Base-by-base conservation (phyloP, 352 stramenopile genomes). In the Globisporangium echinulatum region DNA sequence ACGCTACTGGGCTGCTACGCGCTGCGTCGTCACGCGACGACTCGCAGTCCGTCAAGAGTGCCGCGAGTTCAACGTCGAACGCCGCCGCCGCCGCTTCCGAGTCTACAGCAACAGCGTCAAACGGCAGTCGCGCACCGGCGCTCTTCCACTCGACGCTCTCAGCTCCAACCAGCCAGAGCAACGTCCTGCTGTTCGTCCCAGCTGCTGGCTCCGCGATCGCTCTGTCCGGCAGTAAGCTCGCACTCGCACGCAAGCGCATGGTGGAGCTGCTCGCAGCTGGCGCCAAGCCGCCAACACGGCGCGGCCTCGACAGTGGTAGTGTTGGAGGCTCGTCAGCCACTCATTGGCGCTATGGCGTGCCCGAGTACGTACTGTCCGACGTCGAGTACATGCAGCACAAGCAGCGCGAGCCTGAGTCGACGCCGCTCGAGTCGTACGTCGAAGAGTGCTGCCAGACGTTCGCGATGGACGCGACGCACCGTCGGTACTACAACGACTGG, bases 381-480 rank as follows among this genome's bases (percentile, higher is more conserved):
- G 69, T 94, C 54, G 79, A 79, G 42, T 93, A 90, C 57, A 69
- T 87, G 14, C 78, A 74, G 51, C 74, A 81, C 58, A 79, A 79
- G 49, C 63, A 62, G 15, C 79, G 82, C 47, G 75, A 87, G 43
- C 64, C 77, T 14, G 78, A 90, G 3, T 49, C 62, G 11, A 86
- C 78, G 38, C 77, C 80, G 40, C 63, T 92, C 7, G 80, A 85
- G 42, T 88, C 78, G 49, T 87, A 87, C 54, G 67, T 87, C 15
- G 84, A 93, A 68, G 73, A 76, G 53, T 85, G 78, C 54, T 87
- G 78, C 42, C 84, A 90, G 60, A 88, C 78, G 37, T 90, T 94
- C 63, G 68, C 87, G 49, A 85, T 94, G 78, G 84, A 94, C 51
- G 79, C 79, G 6, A 89, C 78, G 1, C 82, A 93, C 67, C 88